Conservation (phyloP, 2,329 filamentous ascomycete species). For the Elsinoe australis region DNA sequence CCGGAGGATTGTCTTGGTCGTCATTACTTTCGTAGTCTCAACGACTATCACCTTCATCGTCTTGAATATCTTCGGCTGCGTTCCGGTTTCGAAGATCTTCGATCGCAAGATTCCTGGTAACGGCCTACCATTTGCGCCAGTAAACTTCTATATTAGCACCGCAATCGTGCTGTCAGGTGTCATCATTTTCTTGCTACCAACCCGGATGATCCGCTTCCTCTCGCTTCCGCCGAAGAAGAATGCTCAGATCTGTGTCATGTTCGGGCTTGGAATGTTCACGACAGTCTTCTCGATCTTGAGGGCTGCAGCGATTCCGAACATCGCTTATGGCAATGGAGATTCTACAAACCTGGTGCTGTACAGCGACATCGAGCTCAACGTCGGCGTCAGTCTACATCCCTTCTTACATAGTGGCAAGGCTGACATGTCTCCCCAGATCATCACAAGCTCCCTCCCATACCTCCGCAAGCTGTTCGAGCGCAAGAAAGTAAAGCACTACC, state of each 20-base stretch:
- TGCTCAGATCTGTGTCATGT: conserved; percentile 8
- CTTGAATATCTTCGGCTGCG: conserved; percentile 14
- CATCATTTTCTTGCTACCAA: conserved; percentile 7
- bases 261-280: conserved; percentile 13
- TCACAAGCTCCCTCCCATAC: conserved; percentile 15
- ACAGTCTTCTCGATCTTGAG: conserved; percentile 11
- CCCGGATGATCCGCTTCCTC: conserved; percentile 5
- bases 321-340: conserved; percentile 10
- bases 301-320: conserved; percentile 7
- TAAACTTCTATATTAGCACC: conserved; percentile 14
- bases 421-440: conserved; percentile 7
- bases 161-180: conserved; percentile 7
- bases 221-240: conserved; percentile 4
- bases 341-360: conserved; percentile 10
- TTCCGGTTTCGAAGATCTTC: conserved; percentile 11
- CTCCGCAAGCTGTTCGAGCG: conserved; percentile 6
- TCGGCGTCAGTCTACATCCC: neutral
- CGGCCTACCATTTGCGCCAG: conserved; percentile 11
- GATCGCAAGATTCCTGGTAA: neutral
- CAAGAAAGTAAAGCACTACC: neutral
- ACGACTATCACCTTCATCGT: conserved; percentile 11
- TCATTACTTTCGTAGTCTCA: conserved; percentile 5
- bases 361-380: conserved; percentile 11
- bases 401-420: neutral
- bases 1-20: neutral